phyloP scores from a whole-genome alignment of 1,139 yeast species.

The Magnusiomyces magnusii region DNA sequence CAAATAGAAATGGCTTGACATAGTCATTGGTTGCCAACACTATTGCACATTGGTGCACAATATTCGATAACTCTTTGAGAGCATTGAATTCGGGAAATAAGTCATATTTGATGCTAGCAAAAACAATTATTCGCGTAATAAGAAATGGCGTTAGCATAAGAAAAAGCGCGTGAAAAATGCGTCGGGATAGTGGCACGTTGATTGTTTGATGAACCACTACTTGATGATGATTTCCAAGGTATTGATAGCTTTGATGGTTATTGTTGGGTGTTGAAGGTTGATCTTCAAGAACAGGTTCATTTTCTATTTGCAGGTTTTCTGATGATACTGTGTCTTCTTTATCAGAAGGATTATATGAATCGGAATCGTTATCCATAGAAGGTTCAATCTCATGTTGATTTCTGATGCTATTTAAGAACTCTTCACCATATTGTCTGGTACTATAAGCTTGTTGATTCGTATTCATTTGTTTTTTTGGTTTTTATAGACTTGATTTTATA shows the following conservation, averaged over 20 bases:
- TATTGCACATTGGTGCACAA: background rate
- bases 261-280: background rate
- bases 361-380: no score
- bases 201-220: background rate
- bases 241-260: background rate
- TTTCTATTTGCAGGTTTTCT: no score
- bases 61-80: background rate
- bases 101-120: constrained; percentile 6
- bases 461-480: no score
- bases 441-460: no score
- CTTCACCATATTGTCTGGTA: no score
- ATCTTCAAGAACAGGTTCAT: no score
- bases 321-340: no score
- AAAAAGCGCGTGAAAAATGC: constrained; percentile 10
- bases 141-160: constrained; percentile 8
- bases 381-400: no score
- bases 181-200: constrained; percentile 2
- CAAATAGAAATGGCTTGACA: background rate
- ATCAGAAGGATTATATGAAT: no score
- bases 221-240: background rate
- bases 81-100: constrained; percentile 2
- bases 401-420: no score
- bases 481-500: no score
- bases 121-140: constrained; percentile 5
- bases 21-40: background rate